Percentiles rank a stretch among this genome's conserved stretches.
phyloP scores from a whole-genome alignment of 768 basidiomycete genomes.

The Lentinula boryana region DNA sequence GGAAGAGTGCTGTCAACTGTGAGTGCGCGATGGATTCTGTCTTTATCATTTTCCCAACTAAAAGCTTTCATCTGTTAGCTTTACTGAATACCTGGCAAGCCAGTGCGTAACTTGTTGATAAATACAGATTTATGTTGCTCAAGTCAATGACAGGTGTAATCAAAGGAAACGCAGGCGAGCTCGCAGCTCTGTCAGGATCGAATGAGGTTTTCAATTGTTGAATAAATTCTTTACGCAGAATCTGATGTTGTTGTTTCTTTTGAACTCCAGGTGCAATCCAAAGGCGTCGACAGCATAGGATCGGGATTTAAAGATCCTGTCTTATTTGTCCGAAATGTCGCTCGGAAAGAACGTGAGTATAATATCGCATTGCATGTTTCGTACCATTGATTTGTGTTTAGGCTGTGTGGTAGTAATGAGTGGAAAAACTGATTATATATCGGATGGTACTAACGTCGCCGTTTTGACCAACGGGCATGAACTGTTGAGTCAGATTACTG shows the following conservation, averaged over 20 bases:
- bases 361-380: neutral
- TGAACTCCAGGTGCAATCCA: slow-evolving; percentile 50
- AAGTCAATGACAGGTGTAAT: slow-evolving; percentile 44
- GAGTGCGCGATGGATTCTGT: slow-evolving; percentile 9
- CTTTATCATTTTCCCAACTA: neutral
- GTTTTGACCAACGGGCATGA: slow-evolving; percentile 68
- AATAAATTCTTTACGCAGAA: neutral
- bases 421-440: slow-evolving; percentile 76
- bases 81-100: slow-evolving; percentile 77
- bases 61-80: slow-evolving; percentile 31
- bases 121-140: neutral
- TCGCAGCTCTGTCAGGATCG: slow-evolving; percentile 73
- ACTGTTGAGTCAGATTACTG: slow-evolving; percentile 77
- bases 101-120: slow-evolving; percentile 22
- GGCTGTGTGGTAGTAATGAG: slow-evolving; percentile 81
- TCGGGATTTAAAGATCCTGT: slow-evolving; percentile 72
- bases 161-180: slow-evolving; percentile 91
- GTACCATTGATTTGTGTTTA: slow-evolving; percentile 19
- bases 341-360: slow-evolving; percentile 68
- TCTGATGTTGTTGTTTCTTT: neutral
- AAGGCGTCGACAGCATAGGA: slow-evolving; percentile 86
- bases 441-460: slow-evolving; percentile 71
- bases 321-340: slow-evolving; percentile 60
- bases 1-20: slow-evolving; percentile 60
- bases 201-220: slow-evolving; percentile 45